phyloP scores from a whole-genome alignment of 148 eudicot species.

The Chenopodium quinoa region DNA sequence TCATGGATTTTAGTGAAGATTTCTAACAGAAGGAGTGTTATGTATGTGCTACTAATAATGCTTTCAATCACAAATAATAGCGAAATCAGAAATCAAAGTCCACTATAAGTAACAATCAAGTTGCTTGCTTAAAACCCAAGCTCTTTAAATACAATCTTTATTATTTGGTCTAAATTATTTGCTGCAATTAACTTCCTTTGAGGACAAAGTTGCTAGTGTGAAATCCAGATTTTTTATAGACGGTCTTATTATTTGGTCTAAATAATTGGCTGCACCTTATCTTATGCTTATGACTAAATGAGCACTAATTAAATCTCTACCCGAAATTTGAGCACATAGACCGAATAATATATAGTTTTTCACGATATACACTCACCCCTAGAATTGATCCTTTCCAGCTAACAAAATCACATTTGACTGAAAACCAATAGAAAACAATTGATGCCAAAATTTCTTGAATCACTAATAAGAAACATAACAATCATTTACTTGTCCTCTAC shows the following conservation, averaged over 20 bases:
- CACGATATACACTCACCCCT: background rate
- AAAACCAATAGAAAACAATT: background rate
- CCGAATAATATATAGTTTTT: background rate
- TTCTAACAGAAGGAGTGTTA: background rate
- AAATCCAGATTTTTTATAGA: background rate
- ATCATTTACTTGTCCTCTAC: background rate
- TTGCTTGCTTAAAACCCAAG: too few relatives aligned
- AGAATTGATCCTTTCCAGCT: background rate
- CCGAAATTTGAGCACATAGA: background rate
- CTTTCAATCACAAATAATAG: background rate
- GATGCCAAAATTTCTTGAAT: too few relatives aligned
- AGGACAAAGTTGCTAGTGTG: background rate
- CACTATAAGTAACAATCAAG: too few relatives aligned
- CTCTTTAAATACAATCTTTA: too few relatives aligned
- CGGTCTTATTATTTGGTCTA: background rate
- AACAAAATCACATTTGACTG: background rate
- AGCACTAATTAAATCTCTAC: background rate
- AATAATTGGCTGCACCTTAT: background rate
- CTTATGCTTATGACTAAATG: background rate
- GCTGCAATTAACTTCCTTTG: too few relatives aligned
- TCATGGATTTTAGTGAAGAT: background rate
- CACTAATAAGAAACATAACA: too few relatives aligned
- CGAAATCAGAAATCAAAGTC: background rate
- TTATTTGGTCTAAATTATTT: too few relatives aligned
- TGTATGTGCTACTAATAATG: background rate